Conservation (phyloP, 2,329 filamentous ascomycete species). For the Pezicula neosporulosa region DNA sequence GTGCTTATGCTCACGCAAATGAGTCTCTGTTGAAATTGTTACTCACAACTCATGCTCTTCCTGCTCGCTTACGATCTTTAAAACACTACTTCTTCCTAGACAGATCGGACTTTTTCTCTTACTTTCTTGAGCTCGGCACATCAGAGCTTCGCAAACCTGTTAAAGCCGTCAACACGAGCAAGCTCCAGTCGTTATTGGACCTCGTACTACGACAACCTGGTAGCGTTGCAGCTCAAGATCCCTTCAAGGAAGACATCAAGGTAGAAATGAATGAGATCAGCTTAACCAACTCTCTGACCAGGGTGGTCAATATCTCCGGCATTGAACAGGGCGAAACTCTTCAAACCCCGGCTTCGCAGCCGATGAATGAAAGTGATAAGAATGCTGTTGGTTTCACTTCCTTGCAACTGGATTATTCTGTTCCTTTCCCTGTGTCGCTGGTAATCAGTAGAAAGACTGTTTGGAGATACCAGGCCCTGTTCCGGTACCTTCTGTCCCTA, state of each 20-base stretch:
- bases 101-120: constrained; percentile 95
- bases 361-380: constrained; percentile 72
- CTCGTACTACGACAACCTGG: constrained; percentile 94
- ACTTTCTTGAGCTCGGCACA: constrained; percentile 88
- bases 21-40: constrained; percentile 87
- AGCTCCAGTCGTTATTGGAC: constrained; percentile 93
- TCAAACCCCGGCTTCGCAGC: constrained; percentile 64
- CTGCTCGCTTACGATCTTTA: constrained; percentile 79
- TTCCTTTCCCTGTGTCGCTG: constrained; percentile 92
- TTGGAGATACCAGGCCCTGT: constrained; percentile 94
- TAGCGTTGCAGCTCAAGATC: constrained; percentile 87
- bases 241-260: constrained; percentile 98
- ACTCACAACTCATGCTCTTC: constrained; percentile 87
- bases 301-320: constrained; percentile 93
- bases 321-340: constrained; percentile 87
- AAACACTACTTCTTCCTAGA: constrained; percentile 99
- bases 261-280: constrained; percentile 95
- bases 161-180: constrained; percentile 84
- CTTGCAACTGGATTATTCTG: constrained; percentile 87
- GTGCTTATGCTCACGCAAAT: constrained; percentile 92
- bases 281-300: constrained; percentile 89
- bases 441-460: constrained; percentile 95
- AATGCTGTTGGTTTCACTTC: constrained; percentile 89
- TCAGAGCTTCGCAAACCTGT: constrained; percentile 90
- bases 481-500: constrained; percentile 87